Evolutionary conservation across 2,329 filamentous ascomycete genomes (phyloP), one percentile per base, ranked within the genome.

Genomic region (Aspergillus neotritici): DNA sequence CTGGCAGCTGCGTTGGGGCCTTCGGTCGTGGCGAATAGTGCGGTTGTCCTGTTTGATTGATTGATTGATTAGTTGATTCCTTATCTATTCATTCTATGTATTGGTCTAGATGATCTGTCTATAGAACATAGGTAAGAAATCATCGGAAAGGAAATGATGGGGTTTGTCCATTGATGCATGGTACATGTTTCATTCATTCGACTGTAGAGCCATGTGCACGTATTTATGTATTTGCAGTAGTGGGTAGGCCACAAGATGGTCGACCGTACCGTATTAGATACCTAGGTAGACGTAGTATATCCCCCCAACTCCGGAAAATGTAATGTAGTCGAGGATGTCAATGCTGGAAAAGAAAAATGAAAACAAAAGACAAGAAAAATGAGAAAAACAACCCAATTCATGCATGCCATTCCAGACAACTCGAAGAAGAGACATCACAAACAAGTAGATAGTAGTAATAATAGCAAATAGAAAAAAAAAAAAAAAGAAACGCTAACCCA

Each of bases 1-100:
- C 54, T 74, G 34, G 70, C 70, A 8, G 70, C 72, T 3, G 62
- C 58, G 7, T 52, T 74, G 36, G 72, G 72, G 1, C 66, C 66
- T 13, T 60, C 63, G n/a, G 53, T 74, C 11, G 61, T 72, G 7
- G 51, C 63, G 35, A 53, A 69, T 28, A 67, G 65, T 29, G 67
- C 64, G 1, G 66, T 68, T 21, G 64, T 68, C 9, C 41, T 70
- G 32, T 66, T 70, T 42, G 63, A 64, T 39, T 66, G 41, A 53
- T 37, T 37, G 11, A 16, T 17, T 9, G 4, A 11, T 37, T n/a
- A n/a, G n/a, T 28, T 25, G n/a, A 3, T 16, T 9, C n/a, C 6
- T 10, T n/a, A 33, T 11, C 6, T 1, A 31, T 31, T 31, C 6
- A 21, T 13, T 8, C 32, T 38, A n/a, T 21, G 7, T 21, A 6